Percentiles rank a stretch among this genome's conserved stretches.
Conservation (phyloP, 164 flowering plant genomes). For the Buxus sempervirens region DNA sequence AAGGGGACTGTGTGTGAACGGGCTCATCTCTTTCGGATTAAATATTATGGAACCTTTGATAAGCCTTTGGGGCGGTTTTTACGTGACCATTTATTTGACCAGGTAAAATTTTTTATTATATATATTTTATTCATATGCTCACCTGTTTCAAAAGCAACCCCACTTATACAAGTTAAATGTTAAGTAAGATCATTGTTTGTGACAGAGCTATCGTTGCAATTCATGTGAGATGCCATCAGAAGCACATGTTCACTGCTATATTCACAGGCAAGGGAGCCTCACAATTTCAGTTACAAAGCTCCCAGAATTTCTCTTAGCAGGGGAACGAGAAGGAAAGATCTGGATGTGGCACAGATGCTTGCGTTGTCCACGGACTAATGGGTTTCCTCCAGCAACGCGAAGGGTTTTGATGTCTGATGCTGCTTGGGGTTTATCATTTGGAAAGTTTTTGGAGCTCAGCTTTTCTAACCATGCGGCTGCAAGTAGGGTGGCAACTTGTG, state of each 20-base stretch:
- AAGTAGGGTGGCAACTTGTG: constrained; percentile 98
- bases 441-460: constrained; percentile 98
- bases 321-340: constrained; percentile 90
- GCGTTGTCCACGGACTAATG: constrained; percentile 68
- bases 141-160: not conserved
- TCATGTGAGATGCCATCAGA: constrained; percentile 95
- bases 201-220: constrained; percentile 64
- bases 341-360: constrained; percentile 99
- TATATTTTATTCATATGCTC: not conserved
- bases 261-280: constrained; percentile 93
- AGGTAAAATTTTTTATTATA: constrained; percentile 37
- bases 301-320: constrained; percentile 66
- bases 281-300: constrained; percentile 91
- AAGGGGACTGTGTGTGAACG: constrained; percentile 96
- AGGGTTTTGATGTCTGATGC: constrained; percentile 98
- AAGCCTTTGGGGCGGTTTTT: constrained; percentile 91
- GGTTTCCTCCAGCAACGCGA: constrained; percentile 92
- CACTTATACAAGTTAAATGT: too few relatives aligned
- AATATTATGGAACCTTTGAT: constrained; percentile 93
- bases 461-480: constrained; percentile 99
- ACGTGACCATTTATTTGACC: constrained; percentile 86
- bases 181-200: constrained; percentile 15
- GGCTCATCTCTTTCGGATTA: constrained; percentile 87
- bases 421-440: constrained; percentile 99
- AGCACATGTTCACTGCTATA: constrained; percentile 98